Evolutionary conservation across 148 eudicot species (phyloP).

Genomic region (Amaranthus palmeri): DNA sequence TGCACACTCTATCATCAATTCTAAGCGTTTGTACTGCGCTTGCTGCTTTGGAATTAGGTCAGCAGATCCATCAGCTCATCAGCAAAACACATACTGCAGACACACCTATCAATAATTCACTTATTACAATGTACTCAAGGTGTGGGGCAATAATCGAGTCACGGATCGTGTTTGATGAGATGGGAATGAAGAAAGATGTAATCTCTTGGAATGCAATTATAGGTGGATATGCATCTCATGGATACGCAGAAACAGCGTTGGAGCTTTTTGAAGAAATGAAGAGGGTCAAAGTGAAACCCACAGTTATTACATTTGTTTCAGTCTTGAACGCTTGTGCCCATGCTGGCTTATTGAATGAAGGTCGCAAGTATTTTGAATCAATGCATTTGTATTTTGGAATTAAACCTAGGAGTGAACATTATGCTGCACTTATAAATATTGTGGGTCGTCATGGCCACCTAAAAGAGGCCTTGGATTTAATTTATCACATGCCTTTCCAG

Average conservation of each 20-base stretch:
- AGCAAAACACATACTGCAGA: slow-evolving; percentile 38
- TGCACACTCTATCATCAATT: slow-evolving; percentile 47
- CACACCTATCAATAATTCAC: slow-evolving; percentile 43
- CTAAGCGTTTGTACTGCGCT: slow-evolving; percentile 41
- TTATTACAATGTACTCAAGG: slow-evolving; percentile 55
- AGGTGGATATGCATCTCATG: slow-evolving; percentile 56
- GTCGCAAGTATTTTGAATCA: slow-evolving; percentile 35
- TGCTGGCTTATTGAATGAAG: slow-evolving; percentile 44
- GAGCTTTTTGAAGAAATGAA: slow-evolving; percentile 48
- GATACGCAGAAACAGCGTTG: slow-evolving; percentile 36
- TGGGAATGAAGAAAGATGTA: slow-evolving; percentile 36
- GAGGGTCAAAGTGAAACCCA: slow-evolving; percentile 33
- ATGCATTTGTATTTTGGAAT: slow-evolving; percentile 48
- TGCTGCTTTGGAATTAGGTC: slow-evolving; percentile 37
- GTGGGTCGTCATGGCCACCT: slow-evolving; percentile 48
- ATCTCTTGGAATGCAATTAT: slow-evolving; percentile 60
- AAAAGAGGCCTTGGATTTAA: slow-evolving; percentile 40
- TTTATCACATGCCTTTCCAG: slow-evolving; percentile 38
- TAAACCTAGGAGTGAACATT: slow-evolving; percentile 46
- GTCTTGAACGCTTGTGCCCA: slow-evolving; percentile 54
- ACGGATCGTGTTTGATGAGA: slow-evolving; percentile 37
- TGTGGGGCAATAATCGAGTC: slow-evolving; percentile 51
- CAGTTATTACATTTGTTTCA: slow-evolving; percentile 47
- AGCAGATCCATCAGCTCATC: slow-evolving; percentile 43
- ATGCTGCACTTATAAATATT: slow-evolving; percentile 39